A percentile compares a stretch with the other conserved stretches of the same genome.
Conservation (phyloP, 768 basidiomycete species). For the Cystobasidium ongulense region DNA sequence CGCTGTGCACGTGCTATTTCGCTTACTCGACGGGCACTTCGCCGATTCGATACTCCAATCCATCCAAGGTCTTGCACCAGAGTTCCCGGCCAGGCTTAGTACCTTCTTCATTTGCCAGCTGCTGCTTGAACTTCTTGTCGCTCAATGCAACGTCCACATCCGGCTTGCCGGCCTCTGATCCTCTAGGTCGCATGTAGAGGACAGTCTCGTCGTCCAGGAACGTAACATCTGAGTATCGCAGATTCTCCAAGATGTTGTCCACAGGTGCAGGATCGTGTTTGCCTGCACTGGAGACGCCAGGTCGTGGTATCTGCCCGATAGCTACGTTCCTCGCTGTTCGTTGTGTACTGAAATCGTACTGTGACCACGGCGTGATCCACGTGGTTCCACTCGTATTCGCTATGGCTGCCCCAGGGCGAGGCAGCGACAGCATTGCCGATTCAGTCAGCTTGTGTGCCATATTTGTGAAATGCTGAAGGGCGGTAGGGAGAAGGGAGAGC, state of each 20-base stretch:
- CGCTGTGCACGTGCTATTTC: slow-evolving; percentile 10
- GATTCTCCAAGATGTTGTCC: slow-evolving; percentile 22
- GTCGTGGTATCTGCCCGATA: slow-evolving; percentile 10
- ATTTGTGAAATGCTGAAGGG: background rate
- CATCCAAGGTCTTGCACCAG: slow-evolving; percentile 35
- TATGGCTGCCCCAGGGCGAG: slow-evolving; percentile 26
- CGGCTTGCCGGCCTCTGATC: slow-evolving; percentile 27
- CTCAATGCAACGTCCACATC: slow-evolving; percentile 14
- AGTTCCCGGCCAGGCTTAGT: slow-evolving; percentile 34
- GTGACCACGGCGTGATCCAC: slow-evolving; percentile 34
- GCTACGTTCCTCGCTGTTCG: slow-evolving; percentile 17
- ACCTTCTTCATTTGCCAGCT: background rate
- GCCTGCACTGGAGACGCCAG: background rate
- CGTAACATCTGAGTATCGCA: slow-evolving; percentile 26
- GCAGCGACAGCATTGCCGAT: slow-evolving; percentile 35
- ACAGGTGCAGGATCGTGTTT: slow-evolving; percentile 3
- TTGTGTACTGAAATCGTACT: slow-evolving; percentile 12
- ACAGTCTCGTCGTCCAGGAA: slow-evolving; percentile 40
- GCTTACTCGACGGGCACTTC: slow-evolving; percentile 39
- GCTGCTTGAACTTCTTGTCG: slow-evolving; percentile 30
- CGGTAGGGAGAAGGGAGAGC: background rate
- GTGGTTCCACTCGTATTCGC: slow-evolving; percentile 29
- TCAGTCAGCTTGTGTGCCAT: slow-evolving; percentile 23
- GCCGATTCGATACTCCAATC: slow-evolving; percentile 35
- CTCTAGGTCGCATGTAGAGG: slow-evolving; percentile 28